Evolutionary conservation across 176 grass and related monocot genomes (phyloP).

Genomic region (Tillandsia leiboldiana): DNA sequence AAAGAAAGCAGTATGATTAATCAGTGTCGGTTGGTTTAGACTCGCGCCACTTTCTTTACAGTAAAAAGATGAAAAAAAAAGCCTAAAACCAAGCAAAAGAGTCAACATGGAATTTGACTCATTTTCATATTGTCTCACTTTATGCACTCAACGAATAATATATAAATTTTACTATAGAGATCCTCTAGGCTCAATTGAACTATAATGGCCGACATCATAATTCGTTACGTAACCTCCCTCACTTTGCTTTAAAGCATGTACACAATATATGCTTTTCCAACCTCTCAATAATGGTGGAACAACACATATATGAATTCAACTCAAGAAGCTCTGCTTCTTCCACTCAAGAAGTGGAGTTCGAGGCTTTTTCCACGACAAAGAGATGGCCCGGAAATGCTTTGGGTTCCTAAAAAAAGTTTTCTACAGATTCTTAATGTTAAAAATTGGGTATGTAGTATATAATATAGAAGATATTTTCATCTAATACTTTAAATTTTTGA

Average conservation of each 20-base stretch:
- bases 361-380: neutral
- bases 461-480: too few species aligned
- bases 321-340: neutral
- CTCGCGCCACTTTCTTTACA: neutral
- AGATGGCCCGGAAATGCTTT: too few species aligned
- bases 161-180: neutral
- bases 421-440: too few species aligned
- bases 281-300: neutral
- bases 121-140: neutral
- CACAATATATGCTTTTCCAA: neutral
- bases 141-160: neutral
- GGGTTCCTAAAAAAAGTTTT: too few species aligned
- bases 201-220: neutral
- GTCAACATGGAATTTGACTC: neutral
- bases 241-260: neutral
- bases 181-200: neutral
- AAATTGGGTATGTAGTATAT: too few species aligned
- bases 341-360: neutral
- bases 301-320: neutral
- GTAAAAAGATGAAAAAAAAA: neutral
- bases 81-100: too few species aligned
- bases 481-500: too few species aligned
- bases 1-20: too few species aligned
- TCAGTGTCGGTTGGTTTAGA: neutral
- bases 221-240: neutral